These are phyloP conservation scores for Penium margaritaceum DNA, from an alignment of 139 green algal genomes.

Conservation along the genomic window DNA sequence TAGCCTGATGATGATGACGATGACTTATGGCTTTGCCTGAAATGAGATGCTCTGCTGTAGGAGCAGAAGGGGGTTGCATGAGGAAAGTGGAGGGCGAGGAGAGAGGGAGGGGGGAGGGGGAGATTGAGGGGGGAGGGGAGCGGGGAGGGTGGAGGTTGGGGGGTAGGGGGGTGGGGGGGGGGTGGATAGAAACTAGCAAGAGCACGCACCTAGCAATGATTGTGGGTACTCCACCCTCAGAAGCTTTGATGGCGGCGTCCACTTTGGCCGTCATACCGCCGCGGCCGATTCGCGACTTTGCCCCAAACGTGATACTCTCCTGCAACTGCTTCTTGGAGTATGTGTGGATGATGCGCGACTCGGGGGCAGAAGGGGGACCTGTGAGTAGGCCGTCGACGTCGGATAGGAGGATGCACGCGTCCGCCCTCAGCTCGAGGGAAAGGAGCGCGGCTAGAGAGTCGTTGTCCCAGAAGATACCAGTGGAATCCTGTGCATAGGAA, in stretches of 20 bases:
- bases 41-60: too few species aligned
- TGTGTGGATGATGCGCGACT: conserved; percentile 53
- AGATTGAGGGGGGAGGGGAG: too few species aligned
- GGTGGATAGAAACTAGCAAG: too few species aligned
- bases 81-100: too few species aligned
- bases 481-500: not conserved
- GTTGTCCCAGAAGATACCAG: conserved; percentile 59
- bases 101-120: too few species aligned
- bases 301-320: conserved; percentile 49
- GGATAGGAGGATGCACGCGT: conserved; percentile 57
- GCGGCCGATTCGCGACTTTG: conserved; percentile 49
- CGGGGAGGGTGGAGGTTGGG: too few species aligned
- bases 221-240: conserved; percentile 44
- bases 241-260: conserved; percentile 54
- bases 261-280: conserved; percentile 62
- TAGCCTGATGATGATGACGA: too few species aligned
- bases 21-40: too few species aligned
- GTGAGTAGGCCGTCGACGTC: conserved; percentile 62
- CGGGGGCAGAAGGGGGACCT: conserved; percentile 42
- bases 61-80: too few species aligned
- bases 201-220: conserved; percentile 57
- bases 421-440: conserved; percentile 55
- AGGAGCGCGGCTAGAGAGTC: conserved; percentile 59
- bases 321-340: conserved; percentile 49
- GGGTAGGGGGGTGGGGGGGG: too few species aligned